Base-by-base conservation (phyloP, 2,329 filamentous ascomycete genomes). In the Teratosphaeria viscida region DNA sequence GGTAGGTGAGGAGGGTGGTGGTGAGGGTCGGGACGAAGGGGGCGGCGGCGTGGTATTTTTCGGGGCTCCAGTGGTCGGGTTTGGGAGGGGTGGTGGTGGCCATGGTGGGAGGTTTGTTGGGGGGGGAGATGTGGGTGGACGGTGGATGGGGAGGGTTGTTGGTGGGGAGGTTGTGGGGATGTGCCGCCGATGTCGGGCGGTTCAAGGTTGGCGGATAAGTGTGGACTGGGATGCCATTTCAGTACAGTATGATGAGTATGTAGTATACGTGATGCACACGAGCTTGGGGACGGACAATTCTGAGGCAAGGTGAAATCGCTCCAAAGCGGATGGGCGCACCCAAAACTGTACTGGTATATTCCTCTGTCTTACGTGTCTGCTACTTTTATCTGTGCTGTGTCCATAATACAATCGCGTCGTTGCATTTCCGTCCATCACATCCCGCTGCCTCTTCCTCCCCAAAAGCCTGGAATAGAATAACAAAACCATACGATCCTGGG, bases 1-100 rank as follows among this genome's bases (percentile, higher is more conserved):
- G 74, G 64, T 75, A 72, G 47, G 69, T 62, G 55, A 74, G 55
- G 14, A 77, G 67, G 55, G 65, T 73, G 2, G 69, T 65, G 12
- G 76, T 76, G 53, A 78, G 73, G 56, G 71, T 64, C 26, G 75
- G 73, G 27, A 76, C 75, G 66, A 77, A 78, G 61, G 67, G 59
- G 23, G 75, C 75, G 29, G 74, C 68, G 53, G 68, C 66, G n/a
- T 62, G 62, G 65, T 75, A 75, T 63, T 67, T 66, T 54, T 64
- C 55, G 7, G 69, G 62, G 43, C 68, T 67, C 70, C 70, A 72
- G 66, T 69, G 67, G 60, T 72, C 70, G 29, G 29, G 29, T 2
- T 32, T 32, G 4, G 29, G 29, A 32, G 29, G 29, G 29, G 29
- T 5, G 5, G 7, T 32, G 29, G 29, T 32, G 23, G 23, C 23